Base-by-base conservation (phyloP, 192 early-diverging fungal species). In the Gonapodya prolifera region DNA sequence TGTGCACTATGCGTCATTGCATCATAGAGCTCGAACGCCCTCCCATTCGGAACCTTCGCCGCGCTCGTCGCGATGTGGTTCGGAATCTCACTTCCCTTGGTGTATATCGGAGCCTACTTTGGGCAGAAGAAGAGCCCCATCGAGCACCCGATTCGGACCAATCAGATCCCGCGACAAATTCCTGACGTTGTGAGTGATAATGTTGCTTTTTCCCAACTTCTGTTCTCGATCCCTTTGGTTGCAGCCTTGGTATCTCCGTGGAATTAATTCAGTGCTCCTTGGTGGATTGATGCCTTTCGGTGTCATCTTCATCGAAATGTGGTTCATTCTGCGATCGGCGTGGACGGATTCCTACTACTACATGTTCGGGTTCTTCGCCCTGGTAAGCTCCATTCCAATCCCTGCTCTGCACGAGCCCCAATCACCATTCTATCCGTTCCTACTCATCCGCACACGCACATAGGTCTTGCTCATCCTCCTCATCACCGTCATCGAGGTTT, bases 21-120 rank as follows among this genome's bases (percentile, higher is more conserved):
- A n/a, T n/a, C n/a, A n/a, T n/a, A n/a, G n/a, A 95, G 94, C 1
- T 97, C 96, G 1, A 88, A 88, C n/a, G 96, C 96, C 30, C 90
- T 97, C 76, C 94, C 95, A 0, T 95, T 98, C 79, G 86, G 91
- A 69, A 95, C 95, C 0, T 90, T 95, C 75, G 75, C 95, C 79
- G 89, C 89, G 1, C 69, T 98, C 61, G 84, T 92, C 29, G 78
- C 87, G 0, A 82, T 97, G 77, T 97, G 95, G 96, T 85, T 92
- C 36, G 79, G 88, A 18, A 82, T 97, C 0, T 91, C 93, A 30
- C 81, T 92, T 1, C 95, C 95, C 0, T 80, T 96, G 35, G 91
- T 89, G 32, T 77, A 95, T 18, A 79, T 94, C 8, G 96, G 96
- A 30, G 92, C 92, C 0, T 97, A 92, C 85, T 85, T 94, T 80